Evolutionary conservation across 2,329 filamentous ascomycete species (phyloP).

Genomic region (Trichoderma cornu-damae): DNA sequence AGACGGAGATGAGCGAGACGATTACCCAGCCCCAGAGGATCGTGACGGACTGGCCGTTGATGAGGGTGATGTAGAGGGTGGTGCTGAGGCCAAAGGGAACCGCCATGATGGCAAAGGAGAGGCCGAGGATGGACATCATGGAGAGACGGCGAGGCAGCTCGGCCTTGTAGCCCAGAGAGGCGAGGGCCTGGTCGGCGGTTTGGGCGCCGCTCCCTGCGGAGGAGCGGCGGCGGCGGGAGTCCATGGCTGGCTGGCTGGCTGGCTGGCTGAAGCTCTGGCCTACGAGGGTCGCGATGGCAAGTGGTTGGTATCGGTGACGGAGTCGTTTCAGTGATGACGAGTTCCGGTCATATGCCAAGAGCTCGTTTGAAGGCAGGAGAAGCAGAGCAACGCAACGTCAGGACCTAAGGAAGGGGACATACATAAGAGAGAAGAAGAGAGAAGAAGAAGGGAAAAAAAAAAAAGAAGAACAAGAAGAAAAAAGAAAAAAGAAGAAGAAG

Average conservation of each 20-base stretch:
- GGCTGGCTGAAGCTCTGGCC: neutral
- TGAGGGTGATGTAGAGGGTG: slow-evolving; percentile 49
- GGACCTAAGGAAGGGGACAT: no score
- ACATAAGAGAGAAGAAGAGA: neutral
- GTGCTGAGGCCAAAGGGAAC: slow-evolving; percentile 47
- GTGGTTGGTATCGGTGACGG: neutral
- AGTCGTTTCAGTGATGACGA: neutral
- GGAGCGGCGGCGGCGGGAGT: slow-evolving; percentile 13
- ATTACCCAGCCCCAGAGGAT: slow-evolving; percentile 66
- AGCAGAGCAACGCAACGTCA: no score
- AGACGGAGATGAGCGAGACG: slow-evolving; percentile 64
- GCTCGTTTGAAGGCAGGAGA: neutral
- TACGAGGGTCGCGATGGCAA: neutral
- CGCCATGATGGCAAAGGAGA: slow-evolving; percentile 50
- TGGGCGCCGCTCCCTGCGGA: slow-evolving; percentile 20
- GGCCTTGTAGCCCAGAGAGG: slow-evolving; percentile 45
- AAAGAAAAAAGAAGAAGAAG: neutral
- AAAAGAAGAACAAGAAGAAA: neutral
- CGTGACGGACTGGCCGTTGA: slow-evolving; percentile 67
- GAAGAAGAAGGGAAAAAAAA: neutral
- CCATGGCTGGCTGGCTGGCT: neutral
- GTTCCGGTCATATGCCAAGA: neutral
- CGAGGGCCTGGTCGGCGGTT: slow-evolving; percentile 41
- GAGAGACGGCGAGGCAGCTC: slow-evolving; percentile 48
- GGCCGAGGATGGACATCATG: slow-evolving; percentile 44